Evolutionary conservation across 1,284 basidiomycete species (phyloP).

Genomic region (Crocinoboletus sp.): DNA sequence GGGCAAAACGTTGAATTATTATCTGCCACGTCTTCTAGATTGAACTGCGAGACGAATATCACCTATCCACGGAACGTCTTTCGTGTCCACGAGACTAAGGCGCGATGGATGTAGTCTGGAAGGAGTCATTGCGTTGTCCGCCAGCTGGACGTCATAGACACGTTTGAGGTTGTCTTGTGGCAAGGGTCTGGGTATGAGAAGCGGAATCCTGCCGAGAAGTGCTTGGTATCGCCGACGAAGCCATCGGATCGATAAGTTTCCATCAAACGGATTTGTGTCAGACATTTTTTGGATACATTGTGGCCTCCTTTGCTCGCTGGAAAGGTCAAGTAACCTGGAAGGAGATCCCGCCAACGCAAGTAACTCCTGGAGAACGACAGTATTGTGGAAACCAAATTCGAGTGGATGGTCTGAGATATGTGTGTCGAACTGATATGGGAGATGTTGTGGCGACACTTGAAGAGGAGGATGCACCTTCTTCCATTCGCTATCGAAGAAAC

Average conservation of each 20-base stretch:
- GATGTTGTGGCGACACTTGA: slow-evolving; percentile 33
- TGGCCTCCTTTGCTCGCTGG: slow-evolving; percentile 9
- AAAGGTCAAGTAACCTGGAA: slow-evolving; percentile 4
- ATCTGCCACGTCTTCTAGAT: not conserved
- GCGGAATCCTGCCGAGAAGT: slow-evolving; percentile 54
- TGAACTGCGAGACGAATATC: slow-evolving; percentile 8
- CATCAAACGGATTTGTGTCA: slow-evolving; percentile 14
- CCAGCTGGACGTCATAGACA: slow-evolving; percentile 31
- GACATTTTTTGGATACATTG: slow-evolving; percentile 1
- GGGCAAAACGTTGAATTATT: slow-evolving; percentile 4
- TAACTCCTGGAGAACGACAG: slow-evolving; percentile 44
- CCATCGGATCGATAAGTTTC: slow-evolving; percentile 49
- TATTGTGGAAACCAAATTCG: slow-evolving; percentile 42
- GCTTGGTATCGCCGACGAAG: slow-evolving; percentile 61
- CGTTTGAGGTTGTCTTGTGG: slow-evolving; percentile 4
- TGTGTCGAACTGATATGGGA: not conserved
- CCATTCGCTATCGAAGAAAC: slow-evolving; percentile 53
- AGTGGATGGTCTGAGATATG: slow-evolving; percentile 22
- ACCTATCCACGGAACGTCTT: slow-evolving; percentile 36
- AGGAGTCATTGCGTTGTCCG: slow-evolving; percentile 26
- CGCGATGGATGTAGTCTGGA: slow-evolving; percentile 18
- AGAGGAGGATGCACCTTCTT: slow-evolving; percentile 58
- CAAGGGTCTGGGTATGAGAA: slow-evolving; percentile 39
- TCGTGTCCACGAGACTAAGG: slow-evolving; percentile 25
- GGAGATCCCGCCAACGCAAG: slow-evolving; percentile 41